A percentile compares a stretch with the other conserved stretches of the same genome.
phyloP scores from a whole-genome alignment of 306 rosid genomes.

The Spatholobus suberectus region DNA sequence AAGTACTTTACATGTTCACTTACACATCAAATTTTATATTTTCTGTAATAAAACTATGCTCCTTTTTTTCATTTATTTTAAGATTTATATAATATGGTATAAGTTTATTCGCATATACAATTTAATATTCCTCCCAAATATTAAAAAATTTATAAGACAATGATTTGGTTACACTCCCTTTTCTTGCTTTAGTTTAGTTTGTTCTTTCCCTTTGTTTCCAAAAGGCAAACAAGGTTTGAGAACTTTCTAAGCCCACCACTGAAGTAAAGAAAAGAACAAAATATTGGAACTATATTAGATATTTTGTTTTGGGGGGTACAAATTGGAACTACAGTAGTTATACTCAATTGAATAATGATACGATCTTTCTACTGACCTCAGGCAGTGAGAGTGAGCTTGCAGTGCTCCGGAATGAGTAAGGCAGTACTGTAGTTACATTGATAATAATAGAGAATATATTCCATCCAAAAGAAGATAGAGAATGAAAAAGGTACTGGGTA shows the following conservation, averaged over 20 bases:
- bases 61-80: not conserved
- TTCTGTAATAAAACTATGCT: not conserved
- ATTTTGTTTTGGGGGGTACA: conserved; percentile 3
- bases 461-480: conserved; percentile 32
- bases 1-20: not conserved
- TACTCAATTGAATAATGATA: conserved; percentile 5
- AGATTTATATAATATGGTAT: not conserved
- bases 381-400: conserved; percentile 5
- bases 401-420: conserved; percentile 18
- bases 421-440: conserved; percentile 33
- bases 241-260: not conserved
- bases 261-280: conserved; percentile 27
- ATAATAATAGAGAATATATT: conserved; percentile 43
- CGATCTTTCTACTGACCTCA: not conserved
- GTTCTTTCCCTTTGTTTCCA: conserved; percentile 9
- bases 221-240: not conserved
- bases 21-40: not conserved
- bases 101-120: not conserved
- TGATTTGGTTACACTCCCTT: not conserved
- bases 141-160: not conserved
- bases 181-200: not conserved
- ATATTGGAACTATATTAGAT: not conserved
- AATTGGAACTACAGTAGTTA: conserved; percentile 27
- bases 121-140: not conserved
- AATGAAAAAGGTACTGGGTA: not conserved